These are phyloP conservation scores for Starmerella scarabaei DNA, from an alignment of 805 yeast species.

Conservation along the genomic window DNA sequence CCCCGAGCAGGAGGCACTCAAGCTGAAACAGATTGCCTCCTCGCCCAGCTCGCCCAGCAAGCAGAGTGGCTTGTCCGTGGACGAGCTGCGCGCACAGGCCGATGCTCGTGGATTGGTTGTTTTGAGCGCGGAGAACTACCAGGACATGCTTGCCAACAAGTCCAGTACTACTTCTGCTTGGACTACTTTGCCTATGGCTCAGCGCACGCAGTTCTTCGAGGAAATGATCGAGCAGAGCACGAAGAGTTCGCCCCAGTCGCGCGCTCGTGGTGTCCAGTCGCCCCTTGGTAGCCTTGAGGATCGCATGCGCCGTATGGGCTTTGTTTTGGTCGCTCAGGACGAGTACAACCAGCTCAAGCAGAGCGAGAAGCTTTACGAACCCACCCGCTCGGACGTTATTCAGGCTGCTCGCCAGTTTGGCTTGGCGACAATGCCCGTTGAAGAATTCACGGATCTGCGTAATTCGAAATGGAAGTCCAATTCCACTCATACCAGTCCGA, in stretches of 20 bases:
- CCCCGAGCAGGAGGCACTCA: constrained; percentile 15
- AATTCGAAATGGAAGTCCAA: constrained; percentile 6
- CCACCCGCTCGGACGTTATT: constrained; percentile 27
- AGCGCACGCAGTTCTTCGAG: constrained; percentile 12
- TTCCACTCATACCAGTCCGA: background rate
- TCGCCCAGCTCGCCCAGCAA: background rate
- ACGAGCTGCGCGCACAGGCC: constrained; percentile 6
- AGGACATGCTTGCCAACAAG: constrained; percentile 3
- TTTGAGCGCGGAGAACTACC: constrained; percentile 9
- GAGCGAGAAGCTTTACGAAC: constrained; percentile 24
- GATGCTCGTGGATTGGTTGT: constrained; percentile 5
- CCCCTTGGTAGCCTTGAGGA: constrained; percentile 23
- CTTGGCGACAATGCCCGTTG: constrained; percentile 34
- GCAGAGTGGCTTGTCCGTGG: background rate
- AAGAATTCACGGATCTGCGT: constrained; percentile 31
- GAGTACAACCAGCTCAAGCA: constrained; percentile 27
- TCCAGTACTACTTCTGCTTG: constrained; percentile 2
- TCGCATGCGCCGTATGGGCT: constrained; percentile 26
- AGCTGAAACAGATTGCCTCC: constrained; percentile 13
- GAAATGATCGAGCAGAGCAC: constrained; percentile 4
- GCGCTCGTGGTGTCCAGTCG: constrained; percentile 1
- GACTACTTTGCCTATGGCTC: constrained; percentile 9
- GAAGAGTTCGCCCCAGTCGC: constrained; percentile 3
- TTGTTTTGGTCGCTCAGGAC: constrained; percentile 26
- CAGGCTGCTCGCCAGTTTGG: constrained; percentile 33